Evolutionary conservation across 768 basidiomycete species (phyloP).

Genomic region (Pleurotus tuber-regium): DNA sequence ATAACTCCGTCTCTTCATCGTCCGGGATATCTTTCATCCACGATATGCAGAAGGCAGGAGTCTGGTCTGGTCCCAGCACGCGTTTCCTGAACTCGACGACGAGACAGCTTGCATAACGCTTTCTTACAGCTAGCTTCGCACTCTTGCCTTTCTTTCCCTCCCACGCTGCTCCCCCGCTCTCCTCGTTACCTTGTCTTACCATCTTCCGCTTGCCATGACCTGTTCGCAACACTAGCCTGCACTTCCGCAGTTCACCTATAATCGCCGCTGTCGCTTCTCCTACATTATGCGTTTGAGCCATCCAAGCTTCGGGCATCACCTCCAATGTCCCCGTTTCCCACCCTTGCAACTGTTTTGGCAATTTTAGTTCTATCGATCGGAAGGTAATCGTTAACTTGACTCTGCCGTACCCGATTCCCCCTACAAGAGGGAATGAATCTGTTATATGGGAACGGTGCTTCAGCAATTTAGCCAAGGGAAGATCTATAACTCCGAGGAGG

Average conservation of each 20-base stretch:
- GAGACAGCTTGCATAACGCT: slow-evolving; percentile 38
- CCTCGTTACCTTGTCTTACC: slow-evolving; percentile 10
- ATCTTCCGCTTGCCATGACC: slow-evolving; percentile 35
- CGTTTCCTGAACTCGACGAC: slow-evolving; percentile 35
- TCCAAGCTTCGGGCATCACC: slow-evolving; percentile 29
- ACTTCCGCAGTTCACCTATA: slow-evolving; percentile 33
- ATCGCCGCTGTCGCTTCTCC: slow-evolving; percentile 15
- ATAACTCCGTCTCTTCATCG: slow-evolving; percentile 26
- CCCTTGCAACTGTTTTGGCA: slow-evolving; percentile 57
- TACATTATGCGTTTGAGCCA: slow-evolving; percentile 18
- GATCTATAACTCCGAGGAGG: slow-evolving; percentile 66
- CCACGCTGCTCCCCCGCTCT: slow-evolving; percentile 32
- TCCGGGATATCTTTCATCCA: slow-evolving; percentile 45
- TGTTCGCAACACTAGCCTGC: slow-evolving; percentile 39
- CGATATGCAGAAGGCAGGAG: slow-evolving; percentile 33
- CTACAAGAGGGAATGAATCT: slow-evolving; percentile 60
- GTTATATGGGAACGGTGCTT: slow-evolving; percentile 51
- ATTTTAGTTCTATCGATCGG: slow-evolving; percentile 57
- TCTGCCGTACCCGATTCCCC: slow-evolving; percentile 67
- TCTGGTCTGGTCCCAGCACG: slow-evolving; percentile 30
- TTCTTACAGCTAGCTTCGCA: slow-evolving; percentile 36
- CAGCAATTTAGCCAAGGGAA: slow-evolving; percentile 47
- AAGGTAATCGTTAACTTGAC: slow-evolving; percentile 65
- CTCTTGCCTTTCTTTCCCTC: slow-evolving; percentile 24
- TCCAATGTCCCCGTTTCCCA: slow-evolving; percentile 74